These are phyloP conservation scores for Sporormia fimetaria DNA, from an alignment of 495 filamentous ascomycete species.

Conservation along the genomic window DNA sequence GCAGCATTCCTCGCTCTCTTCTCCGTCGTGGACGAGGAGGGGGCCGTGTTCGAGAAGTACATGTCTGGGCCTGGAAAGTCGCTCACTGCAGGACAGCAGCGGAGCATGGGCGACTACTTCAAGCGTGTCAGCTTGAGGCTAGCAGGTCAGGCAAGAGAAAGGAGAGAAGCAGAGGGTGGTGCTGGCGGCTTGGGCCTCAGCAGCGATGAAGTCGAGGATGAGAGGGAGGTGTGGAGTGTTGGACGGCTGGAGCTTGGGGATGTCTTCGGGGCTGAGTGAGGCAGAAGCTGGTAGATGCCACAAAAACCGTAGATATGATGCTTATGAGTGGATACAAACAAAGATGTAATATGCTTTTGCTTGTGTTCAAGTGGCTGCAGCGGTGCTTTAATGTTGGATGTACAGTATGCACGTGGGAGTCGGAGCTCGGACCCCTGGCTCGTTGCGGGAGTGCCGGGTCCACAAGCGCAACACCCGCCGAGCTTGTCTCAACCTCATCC, in stretches of 20 bases:
- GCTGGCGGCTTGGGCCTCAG: constrained; percentile 71
- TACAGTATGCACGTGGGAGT: too few species aligned
- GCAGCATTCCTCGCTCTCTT: constrained; percentile 94
- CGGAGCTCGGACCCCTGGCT: background rate
- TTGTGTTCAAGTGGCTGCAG: too few species aligned
- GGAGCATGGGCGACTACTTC: constrained; percentile 96
- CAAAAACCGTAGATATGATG: too few species aligned
- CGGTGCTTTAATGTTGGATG: too few species aligned
- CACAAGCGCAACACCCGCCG: constrained; percentile 2
- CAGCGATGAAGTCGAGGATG: constrained; percentile 85
- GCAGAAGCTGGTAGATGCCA: too few species aligned
- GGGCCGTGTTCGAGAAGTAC: constrained; percentile 84
- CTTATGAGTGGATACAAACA: too few species aligned
- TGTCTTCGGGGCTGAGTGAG: constrained; percentile 18
- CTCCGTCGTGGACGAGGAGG: constrained; percentile 74
- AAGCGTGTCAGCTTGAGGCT: constrained; percentile 79
- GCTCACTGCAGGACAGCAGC: constrained; percentile 57
- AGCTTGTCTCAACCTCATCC: constrained; percentile 5
- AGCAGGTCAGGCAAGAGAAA: constrained; percentile 71
- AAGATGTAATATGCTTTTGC: too few species aligned
- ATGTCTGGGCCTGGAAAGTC: constrained; percentile 51
- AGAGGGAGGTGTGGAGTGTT: constrained; percentile 90
- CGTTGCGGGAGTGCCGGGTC: background rate
- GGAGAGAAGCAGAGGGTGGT: constrained; percentile 81
- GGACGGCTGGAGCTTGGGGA: constrained; percentile 79